These are phyloP conservation scores for Gymnopilus dilepis DNA, from an alignment of 768 basidiomycete species.

Conservation along the genomic window DNA sequence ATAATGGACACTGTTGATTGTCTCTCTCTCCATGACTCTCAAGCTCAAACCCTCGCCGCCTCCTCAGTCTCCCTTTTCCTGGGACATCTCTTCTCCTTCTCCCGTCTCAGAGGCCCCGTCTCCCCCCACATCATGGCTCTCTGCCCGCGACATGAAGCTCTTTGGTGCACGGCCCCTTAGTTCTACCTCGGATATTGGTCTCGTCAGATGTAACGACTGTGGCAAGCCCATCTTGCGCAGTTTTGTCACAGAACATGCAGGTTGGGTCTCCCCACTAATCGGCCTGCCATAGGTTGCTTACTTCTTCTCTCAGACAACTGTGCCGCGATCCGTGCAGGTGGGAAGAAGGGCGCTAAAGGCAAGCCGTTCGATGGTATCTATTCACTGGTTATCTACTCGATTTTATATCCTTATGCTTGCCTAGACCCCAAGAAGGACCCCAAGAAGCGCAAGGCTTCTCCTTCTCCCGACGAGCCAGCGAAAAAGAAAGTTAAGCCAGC, in stretches of 20 bases:
- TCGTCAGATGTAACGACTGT: conserved; percentile 83
- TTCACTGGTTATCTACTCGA: background rate
- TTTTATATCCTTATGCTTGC: background rate
- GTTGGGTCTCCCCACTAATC: conserved; percentile 41
- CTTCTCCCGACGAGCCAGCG: conserved; percentile 67
- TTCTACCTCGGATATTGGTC: conserved; percentile 60
- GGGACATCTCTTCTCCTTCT: conserved; percentile 53
- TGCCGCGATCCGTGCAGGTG: conserved; percentile 57
- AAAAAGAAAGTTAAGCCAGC: conserved; percentile 79
- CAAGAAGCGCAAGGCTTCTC: conserved; percentile 87
- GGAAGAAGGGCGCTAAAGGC: conserved; percentile 60
- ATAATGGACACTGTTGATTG: background rate
- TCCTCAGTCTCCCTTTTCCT: conserved; percentile 65
- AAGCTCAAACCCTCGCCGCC: conserved; percentile 48
- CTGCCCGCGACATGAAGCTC: conserved; percentile 86
- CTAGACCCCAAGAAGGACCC: conserved; percentile 52
- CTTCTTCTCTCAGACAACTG: conserved; percentile 56
- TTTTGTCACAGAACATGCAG: conserved; percentile 74
- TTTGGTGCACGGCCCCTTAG: conserved; percentile 81
- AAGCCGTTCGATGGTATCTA: conserved; percentile 56
- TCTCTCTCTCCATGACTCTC: conserved; percentile 40
- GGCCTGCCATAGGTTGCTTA: conserved; percentile 3
- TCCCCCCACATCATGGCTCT: conserved; percentile 86
- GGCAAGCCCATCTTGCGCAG: conserved; percentile 80
- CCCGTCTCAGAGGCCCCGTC: conserved; percentile 52